Conservation (phyloP, 371 early-diverging fungal species). For the Actinomucor elegans region DNA sequence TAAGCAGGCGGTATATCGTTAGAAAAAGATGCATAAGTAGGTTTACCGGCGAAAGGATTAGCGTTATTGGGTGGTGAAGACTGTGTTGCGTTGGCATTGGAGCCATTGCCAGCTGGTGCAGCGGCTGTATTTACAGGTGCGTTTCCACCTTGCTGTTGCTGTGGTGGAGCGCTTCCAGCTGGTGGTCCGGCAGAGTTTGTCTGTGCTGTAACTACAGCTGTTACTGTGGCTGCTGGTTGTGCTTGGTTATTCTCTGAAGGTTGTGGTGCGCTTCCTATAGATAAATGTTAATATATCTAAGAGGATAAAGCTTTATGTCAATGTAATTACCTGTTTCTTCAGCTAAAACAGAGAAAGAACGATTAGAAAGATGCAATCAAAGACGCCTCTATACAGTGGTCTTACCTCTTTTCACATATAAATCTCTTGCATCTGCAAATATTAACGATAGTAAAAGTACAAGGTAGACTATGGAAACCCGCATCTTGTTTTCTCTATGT, state of each 20-base stretch:
- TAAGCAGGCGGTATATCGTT: slow-evolving; percentile 45
- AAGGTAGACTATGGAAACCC: neutral
- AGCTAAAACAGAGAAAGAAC: too few species aligned
- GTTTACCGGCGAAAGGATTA: slow-evolving; percentile 42
- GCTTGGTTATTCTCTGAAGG: slow-evolving; percentile 7
- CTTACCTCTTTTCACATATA: slow-evolving; percentile 10
- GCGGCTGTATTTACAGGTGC: slow-evolving; percentile 9
- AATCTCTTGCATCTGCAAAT: neutral
- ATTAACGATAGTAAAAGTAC: neutral
- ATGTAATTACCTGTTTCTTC: slow-evolving; percentile 22
- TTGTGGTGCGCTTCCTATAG: slow-evolving; percentile 2
- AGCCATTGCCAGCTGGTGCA: slow-evolving; percentile 17
- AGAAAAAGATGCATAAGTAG: slow-evolving; percentile 36
- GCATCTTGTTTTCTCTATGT: neutral
- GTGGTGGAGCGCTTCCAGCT: slow-evolving; percentile 1
- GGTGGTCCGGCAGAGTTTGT: slow-evolving; percentile 10
- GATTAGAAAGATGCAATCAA: too few species aligned
- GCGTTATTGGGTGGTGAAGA: slow-evolving; percentile 22
- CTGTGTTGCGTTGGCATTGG: slow-evolving; percentile 30
- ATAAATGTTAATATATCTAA: neutral
- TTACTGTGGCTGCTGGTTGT: slow-evolving; percentile 12
- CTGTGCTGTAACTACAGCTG: slow-evolving; percentile 15
- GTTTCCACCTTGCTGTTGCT: slow-evolving; percentile 12
- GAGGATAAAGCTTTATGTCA: neutral
- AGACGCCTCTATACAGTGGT: too few species aligned